Conservation (phyloP, 805 yeast species). For the Lipomyces spencermartinsiae region DNA sequence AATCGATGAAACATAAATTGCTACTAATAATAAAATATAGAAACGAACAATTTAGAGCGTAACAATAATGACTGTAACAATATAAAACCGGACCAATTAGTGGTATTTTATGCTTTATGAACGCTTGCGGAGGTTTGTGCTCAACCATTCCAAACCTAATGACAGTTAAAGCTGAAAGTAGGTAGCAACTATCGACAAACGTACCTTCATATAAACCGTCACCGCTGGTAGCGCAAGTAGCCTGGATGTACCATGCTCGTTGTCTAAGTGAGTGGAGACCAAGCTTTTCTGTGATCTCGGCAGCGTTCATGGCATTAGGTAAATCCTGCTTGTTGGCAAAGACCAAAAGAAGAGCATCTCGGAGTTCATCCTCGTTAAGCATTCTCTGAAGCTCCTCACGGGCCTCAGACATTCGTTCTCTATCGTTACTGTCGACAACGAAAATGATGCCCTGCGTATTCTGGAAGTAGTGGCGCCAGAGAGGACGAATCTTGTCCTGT, state of each 20-base stretch:
- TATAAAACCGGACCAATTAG: constrained; percentile 14
- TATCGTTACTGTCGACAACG: constrained; percentile 85
- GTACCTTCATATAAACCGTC: constrained; percentile 84
- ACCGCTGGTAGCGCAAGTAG: constrained; percentile 87
- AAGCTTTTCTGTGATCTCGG: constrained; percentile 76
- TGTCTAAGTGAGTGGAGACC: constrained; percentile 66
- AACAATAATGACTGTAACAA: constrained; percentile 27
- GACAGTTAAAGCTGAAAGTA: neutral
- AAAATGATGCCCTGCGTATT: constrained; percentile 91
- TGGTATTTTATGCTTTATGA: constrained; percentile 24
- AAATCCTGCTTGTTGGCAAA: constrained; percentile 90
- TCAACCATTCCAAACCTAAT: constrained; percentile 38
- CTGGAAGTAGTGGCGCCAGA: constrained; percentile 95
- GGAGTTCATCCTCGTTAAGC: constrained; percentile 81
- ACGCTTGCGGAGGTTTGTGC: constrained; percentile 40
- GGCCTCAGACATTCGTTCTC: constrained; percentile 74
- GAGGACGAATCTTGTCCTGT: constrained; percentile 86
- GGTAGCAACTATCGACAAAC: constrained; percentile 2
- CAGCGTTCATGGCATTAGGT: constrained; percentile 73
- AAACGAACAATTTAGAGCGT: constrained; percentile 24
- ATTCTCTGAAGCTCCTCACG: constrained; percentile 78
- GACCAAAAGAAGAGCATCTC: constrained; percentile 76
- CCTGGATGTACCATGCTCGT: constrained; percentile 90
- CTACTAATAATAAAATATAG: constrained; percentile 26
- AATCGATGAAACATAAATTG: constrained; percentile 23